These are phyloP conservation scores for Phytophthora kernoviae DNA, from an alignment of 352 stramenopile species.

Conservation along the genomic window DNA sequence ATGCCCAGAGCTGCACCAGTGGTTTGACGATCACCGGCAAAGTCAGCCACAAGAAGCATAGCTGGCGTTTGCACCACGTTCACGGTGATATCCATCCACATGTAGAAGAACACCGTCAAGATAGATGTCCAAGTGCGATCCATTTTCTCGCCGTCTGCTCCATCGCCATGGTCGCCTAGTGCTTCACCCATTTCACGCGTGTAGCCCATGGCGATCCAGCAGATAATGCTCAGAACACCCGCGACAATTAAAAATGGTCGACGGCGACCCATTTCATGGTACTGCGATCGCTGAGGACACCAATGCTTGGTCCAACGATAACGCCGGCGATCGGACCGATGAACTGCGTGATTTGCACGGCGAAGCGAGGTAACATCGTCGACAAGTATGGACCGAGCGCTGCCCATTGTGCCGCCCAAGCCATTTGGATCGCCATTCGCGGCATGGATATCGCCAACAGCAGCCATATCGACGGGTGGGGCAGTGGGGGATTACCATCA, in stretches of 20 bases:
- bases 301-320: conserved; percentile 51
- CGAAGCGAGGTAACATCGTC: conserved; percentile 46
- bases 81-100: conserved; percentile 70
- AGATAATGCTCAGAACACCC: conserved; percentile 40
- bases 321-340: conserved; percentile 55
- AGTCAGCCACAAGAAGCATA: conserved; percentile 56
- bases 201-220: conserved; percentile 64
- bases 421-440: conserved; percentile 61
- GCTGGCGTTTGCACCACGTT: conserved; percentile 56
- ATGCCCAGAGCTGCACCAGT: conserved; percentile 45
- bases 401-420: conserved; percentile 62
- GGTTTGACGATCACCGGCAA: conserved; percentile 60
- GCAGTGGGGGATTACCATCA: neutral
- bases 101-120: conserved; percentile 57
- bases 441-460: conserved; percentile 53
- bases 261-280: conserved; percentile 38
- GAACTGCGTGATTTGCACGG: conserved; percentile 56
- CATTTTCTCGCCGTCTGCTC: conserved; percentile 21
- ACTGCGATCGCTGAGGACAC: conserved; percentile 54
- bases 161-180: conserved; percentile 40
- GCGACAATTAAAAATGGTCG: conserved; percentile 46
- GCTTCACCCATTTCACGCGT: conserved; percentile 53
- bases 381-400: conserved; percentile 54
- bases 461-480: conserved; percentile 39
- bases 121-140: conserved; percentile 50